Evolutionary conservation across 176 grass and related monocot species (phyloP), one percentile per base, ranked within the genome.

Genomic region (Tuctoria greenei): DNA sequence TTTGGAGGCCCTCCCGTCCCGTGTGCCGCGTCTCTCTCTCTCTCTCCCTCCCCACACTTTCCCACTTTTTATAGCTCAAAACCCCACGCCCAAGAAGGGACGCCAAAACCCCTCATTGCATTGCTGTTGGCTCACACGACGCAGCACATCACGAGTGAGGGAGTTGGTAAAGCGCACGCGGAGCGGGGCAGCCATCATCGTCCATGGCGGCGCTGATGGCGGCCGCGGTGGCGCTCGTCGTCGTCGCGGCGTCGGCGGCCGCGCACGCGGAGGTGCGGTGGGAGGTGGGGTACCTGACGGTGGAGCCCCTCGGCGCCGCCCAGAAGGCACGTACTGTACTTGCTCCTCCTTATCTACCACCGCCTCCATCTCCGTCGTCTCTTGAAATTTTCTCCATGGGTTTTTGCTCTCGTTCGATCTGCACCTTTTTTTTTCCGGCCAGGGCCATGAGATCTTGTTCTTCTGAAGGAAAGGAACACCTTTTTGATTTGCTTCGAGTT

Each of bases 261-360:
- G 67, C 39, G 47, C 64, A 27, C 60, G 47, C 60, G 6, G 83
- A 54, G 74, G 70, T 84, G 66, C 83, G 70, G 26, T 94, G 86
- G 76, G 91, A 98, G 63, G 84, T 98, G 28, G 81, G 73, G 43
- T 98, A 94, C 86, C 71, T 91, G 71, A 89, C 86, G 63, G 74
- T 90, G 51, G 87, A 84, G 66, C 95, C 91, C 10, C 89, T 98
- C 46, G 95, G 95, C 67, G 64, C 79, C 44, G 69, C 75, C 14
- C 89, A 94, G 77, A 81, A 87, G 91, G 95, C 83, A 52, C 40
- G 74, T 74, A 4, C 16, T 59, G 74, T 74, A 4, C 16, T 59
- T 26, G 18, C 18, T 25, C 1, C 40, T 0, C 31, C n/a, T n/a
- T 31, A 31, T 1, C 31, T 31, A 31, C 31, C 31, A 15, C 17